phyloP scores from a whole-genome alignment of 2,329 filamentous ascomycete genomes.

The Ascochyta fabae region DNA sequence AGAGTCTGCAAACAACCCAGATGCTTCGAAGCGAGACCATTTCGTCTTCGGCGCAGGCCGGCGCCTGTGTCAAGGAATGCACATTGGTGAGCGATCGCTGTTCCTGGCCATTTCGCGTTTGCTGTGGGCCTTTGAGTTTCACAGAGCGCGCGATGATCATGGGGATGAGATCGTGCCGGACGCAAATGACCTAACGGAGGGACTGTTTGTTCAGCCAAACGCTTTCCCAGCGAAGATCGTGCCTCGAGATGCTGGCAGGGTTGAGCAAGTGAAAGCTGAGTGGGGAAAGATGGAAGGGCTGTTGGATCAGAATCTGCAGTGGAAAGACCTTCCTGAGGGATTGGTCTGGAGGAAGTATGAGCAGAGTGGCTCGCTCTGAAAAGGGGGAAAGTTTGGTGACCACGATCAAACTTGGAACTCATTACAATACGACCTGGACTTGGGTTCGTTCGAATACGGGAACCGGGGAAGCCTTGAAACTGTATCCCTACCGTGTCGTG shows the following conservation, averaged over 20 bases:
- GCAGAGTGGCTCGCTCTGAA: neutral
- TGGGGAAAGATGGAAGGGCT: slow-evolving; percentile 26
- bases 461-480: too few relatives aligned
- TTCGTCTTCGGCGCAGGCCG: slow-evolving; percentile 50
- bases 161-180: slow-evolving; percentile 21
- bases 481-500: too few relatives aligned
- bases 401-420: neutral
- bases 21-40: slow-evolving; percentile 41
- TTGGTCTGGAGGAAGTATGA: slow-evolving; percentile 25
- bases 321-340: slow-evolving; percentile 28
- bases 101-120: slow-evolving; percentile 42
- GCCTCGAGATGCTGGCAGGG: slow-evolving; percentile 20
- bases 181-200: slow-evolving; percentile 23
- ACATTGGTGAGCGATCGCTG: slow-evolving; percentile 44
- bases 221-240: slow-evolving; percentile 26
- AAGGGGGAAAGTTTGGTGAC: neutral
- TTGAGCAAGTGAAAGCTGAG: slow-evolving; percentile 14
- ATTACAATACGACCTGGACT: neutral
- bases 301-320: slow-evolving; percentile 28
- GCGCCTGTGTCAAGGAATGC: slow-evolving; percentile 48
- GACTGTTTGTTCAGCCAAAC: slow-evolving; percentile 25
- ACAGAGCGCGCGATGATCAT: neutral
- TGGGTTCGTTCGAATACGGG: neutral
- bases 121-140: slow-evolving; percentile 45
- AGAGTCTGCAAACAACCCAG: slow-evolving; percentile 42